Evolutionary conservation across 192 early-diverging fungal species (phyloP).

Genomic region (Cladochytrium replicatum): DNA sequence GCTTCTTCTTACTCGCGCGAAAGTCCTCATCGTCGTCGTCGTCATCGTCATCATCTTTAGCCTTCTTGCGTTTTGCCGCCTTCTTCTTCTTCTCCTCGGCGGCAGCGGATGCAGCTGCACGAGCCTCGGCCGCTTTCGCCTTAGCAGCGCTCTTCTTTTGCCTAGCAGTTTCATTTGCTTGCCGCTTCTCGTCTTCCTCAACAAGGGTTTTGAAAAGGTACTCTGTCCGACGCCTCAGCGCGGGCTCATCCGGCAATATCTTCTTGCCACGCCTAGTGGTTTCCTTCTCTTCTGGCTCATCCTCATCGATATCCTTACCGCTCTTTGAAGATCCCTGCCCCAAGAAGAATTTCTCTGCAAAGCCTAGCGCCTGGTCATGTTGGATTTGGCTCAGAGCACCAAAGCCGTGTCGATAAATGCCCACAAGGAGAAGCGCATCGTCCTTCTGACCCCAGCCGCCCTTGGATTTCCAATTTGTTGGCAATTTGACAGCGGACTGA

Average conservation of each 20-base stretch:
- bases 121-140: too few relatives aligned
- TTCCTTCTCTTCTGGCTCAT: neutral
- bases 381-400: slow-evolving; percentile 80
- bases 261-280: slow-evolving; percentile 26
- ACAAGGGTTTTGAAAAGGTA: slow-evolving; percentile 77
- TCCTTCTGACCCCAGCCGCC: slow-evolving; percentile 82
- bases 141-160: slow-evolving; percentile 8
- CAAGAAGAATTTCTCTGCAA: slow-evolving; percentile 79
- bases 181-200: slow-evolving; percentile 45
- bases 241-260: slow-evolving; percentile 67
- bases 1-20: slow-evolving; percentile 1
- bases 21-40: slow-evolving; percentile 12
- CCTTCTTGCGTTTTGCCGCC: neutral
- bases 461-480: slow-evolving; percentile 62
- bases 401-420: slow-evolving; percentile 88
- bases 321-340: slow-evolving; percentile 16
- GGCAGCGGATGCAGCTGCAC: neutral
- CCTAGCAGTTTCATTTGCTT: neutral
- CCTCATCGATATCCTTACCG: slow-evolving; percentile 17
- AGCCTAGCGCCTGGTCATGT: slow-evolving; percentile 64
- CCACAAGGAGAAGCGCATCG: slow-evolving; percentile 92
- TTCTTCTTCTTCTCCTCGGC: slow-evolving; percentile 3
- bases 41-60: slow-evolving; percentile 1
- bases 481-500: slow-evolving; percentile 65
- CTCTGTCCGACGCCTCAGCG: slow-evolving; percentile 81